phyloP scores from a whole-genome alignment of 2,329 filamentous ascomycete genomes.

The Fusarium newnesense region DNA sequence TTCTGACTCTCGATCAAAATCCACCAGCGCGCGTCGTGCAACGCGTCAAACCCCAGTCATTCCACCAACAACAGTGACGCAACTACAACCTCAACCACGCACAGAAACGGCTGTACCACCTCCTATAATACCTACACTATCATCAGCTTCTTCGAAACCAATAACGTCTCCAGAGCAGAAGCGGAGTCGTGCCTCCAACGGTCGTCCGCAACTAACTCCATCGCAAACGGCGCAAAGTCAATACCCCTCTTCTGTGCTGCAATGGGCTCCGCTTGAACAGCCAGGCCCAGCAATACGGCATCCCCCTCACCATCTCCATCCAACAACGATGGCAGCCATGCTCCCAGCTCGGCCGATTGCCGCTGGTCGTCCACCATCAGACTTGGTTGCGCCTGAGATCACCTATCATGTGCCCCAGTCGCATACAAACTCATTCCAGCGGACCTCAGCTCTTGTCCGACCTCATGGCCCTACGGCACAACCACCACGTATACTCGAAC shows the following conservation, averaged over 20 bases:
- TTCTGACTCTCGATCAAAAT: slow-evolving; percentile 26
- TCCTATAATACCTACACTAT: slow-evolving; percentile 27
- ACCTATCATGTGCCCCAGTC: slow-evolving; percentile 53
- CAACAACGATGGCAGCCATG: slow-evolving; percentile 40
- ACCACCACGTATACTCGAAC: slow-evolving; percentile 46
- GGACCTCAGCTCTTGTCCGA: slow-evolving; percentile 47
- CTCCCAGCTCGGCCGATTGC: slow-evolving; percentile 17
- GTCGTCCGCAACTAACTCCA: slow-evolving; percentile 9
- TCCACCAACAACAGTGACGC: slow-evolving; percentile 42
- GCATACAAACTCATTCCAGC: slow-evolving; percentile 38
- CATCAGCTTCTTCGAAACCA: slow-evolving; percentile 1
- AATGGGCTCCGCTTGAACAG: slow-evolving; percentile 43
- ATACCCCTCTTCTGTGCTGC: slow-evolving; percentile 33
- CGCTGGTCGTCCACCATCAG: slow-evolving; percentile 45
- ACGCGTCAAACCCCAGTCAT: slow-evolving; percentile 53
- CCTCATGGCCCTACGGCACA: slow-evolving; percentile 49
- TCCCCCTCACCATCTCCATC: not conserved
- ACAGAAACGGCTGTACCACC: slow-evolving; percentile 33
- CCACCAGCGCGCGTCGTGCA: slow-evolving; percentile 49
- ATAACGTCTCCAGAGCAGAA: slow-evolving; percentile 32
- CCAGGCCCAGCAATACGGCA: slow-evolving; percentile 28
- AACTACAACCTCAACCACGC: slow-evolving; percentile 26
- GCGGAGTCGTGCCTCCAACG: slow-evolving; percentile 31
- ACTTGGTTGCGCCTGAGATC: slow-evolving; percentile 54
- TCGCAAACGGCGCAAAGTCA: slow-evolving; percentile 19